Evolutionary conservation across 2,329 filamentous ascomycete species (phyloP).

Genomic region (Aspergillus sp.): DNA sequence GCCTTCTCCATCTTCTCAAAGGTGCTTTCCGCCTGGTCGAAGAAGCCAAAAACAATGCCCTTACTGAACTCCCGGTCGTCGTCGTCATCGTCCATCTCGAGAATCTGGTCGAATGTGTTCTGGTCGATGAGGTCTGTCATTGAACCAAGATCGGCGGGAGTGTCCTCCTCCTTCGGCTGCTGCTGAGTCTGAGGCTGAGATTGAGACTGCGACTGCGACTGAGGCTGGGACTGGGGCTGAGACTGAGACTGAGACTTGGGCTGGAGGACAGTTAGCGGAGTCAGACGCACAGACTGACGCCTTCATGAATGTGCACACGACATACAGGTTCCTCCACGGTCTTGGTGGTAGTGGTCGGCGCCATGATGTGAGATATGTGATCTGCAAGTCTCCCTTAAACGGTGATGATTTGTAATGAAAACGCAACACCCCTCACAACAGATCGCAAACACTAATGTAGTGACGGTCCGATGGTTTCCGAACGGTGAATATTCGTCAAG

Average conservation of each 20-base stretch:
- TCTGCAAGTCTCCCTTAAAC: not conserved
- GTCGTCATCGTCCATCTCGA: slow-evolving; percentile 96
- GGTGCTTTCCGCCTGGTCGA: slow-evolving; percentile 83
- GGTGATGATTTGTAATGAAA: not conserved
- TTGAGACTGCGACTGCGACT: not conserved
- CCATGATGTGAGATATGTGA: slow-evolving; percentile 20
- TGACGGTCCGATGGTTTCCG: not conserved
- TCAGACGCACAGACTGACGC: not conserved
- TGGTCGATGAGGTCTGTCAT: slow-evolving; percentile 76
- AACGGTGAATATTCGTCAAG: not conserved
- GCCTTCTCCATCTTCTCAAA: slow-evolving; percentile 80
- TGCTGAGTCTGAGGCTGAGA: not conserved
- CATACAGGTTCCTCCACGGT: slow-evolving; percentile 27
- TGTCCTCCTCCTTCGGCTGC: not conserved
- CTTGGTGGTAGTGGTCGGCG: slow-evolving; percentile 28
- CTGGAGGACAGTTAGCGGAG: not conserved
- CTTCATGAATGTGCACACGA: not conserved
- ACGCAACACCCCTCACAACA: not conserved
- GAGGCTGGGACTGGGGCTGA: no score
- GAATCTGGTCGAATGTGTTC: slow-evolving; percentile 85
- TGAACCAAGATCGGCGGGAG: slow-evolving; percentile 50
- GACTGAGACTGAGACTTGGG: not conserved
- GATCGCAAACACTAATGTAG: not conserved
- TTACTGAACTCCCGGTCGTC: slow-evolving; percentile 85
- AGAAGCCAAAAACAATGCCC: slow-evolving; percentile 88